phyloP scores from a whole-genome alignment of 2,329 filamentous ascomycete species.

The Rhynchosporium agropyri region DNA sequence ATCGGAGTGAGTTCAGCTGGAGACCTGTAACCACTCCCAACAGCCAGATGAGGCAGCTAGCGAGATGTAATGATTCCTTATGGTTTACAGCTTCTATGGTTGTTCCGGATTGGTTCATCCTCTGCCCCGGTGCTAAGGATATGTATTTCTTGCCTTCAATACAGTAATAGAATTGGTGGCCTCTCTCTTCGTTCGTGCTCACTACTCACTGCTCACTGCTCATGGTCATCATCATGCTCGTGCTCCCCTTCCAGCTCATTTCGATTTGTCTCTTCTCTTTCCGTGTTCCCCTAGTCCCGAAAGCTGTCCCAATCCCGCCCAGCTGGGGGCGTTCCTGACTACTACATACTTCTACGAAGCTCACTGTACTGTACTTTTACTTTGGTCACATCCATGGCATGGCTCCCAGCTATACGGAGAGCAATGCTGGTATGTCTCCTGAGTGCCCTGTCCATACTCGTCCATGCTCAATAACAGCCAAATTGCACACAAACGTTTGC shows the following conservation, averaged over 20 bases:
- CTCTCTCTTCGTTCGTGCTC: not conserved
- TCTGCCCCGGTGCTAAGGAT: not conserved
- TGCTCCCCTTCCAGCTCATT: conserved; percentile 28
- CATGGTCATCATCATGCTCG: not conserved
- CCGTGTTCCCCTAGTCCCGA: conserved; percentile 38
- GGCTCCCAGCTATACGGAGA: not conserved
- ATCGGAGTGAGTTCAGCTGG: not conserved
- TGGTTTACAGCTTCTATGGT: not conserved
- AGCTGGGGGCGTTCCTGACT: conserved; percentile 15
- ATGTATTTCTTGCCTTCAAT: too few relatives aligned
- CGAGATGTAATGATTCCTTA: not conserved
- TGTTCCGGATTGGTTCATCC: conserved; percentile 8
- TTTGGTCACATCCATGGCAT: not conserved
- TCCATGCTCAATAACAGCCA: not conserved
- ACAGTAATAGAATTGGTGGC: too few relatives aligned
- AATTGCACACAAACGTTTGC: not conserved
- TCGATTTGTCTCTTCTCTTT: conserved; percentile 36
- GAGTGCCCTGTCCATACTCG: not conserved
- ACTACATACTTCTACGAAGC: too few relatives aligned
- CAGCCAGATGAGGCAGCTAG: not conserved
- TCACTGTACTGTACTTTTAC: not conserved
- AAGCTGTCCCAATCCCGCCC: conserved; percentile 28
- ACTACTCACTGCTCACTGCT: not conserved
- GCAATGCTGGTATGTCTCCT: not conserved
- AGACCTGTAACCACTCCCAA: conserved; percentile 11